These are phyloP conservation scores for Plasmodium vinckei DNA, from an alignment of 169 alveolate species.

Conservation along the genomic window DNA sequence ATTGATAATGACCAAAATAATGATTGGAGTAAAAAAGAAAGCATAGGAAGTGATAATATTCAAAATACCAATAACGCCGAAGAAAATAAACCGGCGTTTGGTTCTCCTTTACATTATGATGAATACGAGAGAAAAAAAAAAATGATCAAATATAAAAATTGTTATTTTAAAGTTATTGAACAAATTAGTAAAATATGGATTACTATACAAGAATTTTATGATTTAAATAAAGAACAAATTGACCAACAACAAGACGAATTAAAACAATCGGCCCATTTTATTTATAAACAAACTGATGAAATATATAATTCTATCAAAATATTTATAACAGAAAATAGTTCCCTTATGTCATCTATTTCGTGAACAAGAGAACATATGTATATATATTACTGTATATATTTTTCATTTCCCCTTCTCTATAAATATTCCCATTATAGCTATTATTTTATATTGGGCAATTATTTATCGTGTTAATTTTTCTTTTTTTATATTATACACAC, in stretches of 20 bases:
- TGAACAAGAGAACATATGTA: neutral
- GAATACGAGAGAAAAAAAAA: slow-evolving; percentile 8
- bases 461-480: no score
- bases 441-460: no score
- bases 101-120: neutral
- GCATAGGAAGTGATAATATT: neutral
- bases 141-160: slow-evolving; percentile 34
- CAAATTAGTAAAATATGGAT: slow-evolving; percentile 63
- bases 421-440: no score
- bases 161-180: slow-evolving; percentile 57
- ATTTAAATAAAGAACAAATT: slow-evolving; percentile 39
- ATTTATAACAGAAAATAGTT: slow-evolving; percentile 29
- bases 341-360: slow-evolving; percentile 24
- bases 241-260: slow-evolving; percentile 8
- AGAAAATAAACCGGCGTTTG: neutral
- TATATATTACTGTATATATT: no score
- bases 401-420: no score
- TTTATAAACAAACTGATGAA: slow-evolving; percentile 29
- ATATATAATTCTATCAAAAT: slow-evolving; percentile 36
- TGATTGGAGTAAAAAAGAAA: neutral
- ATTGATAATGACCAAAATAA: no score
- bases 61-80: neutral
- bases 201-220: slow-evolving; percentile 49
- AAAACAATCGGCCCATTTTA: neutral
- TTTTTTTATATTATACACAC: no score